Evolutionary conservation across 2,329 filamentous ascomycete genomes (phyloP).

Genomic region (Tolypocladium cylindrosporum): DNA sequence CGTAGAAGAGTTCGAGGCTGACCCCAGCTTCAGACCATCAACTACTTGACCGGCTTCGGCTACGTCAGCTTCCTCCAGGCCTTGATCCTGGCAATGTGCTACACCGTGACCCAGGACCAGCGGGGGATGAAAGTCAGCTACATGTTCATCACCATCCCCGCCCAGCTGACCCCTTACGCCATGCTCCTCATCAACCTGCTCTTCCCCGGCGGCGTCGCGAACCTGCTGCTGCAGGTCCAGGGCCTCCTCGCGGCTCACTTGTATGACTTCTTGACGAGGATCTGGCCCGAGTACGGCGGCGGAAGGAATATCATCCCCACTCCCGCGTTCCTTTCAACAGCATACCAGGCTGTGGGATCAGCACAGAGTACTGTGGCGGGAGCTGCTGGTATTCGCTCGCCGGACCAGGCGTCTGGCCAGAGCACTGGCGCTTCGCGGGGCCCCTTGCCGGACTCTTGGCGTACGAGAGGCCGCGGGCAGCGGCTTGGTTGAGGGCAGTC

Average conservation of each 20-base stretch:
- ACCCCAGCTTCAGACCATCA: slow-evolving; percentile 15
- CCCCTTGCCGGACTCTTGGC: slow-evolving; percentile 54
- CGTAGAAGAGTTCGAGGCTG: slow-evolving; percentile 6
- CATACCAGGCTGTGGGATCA: slow-evolving; percentile 40
- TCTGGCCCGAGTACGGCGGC: slow-evolving; percentile 84
- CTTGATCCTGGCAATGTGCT: slow-evolving; percentile 69
- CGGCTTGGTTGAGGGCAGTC: slow-evolving; percentile 40
- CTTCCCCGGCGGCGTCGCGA: slow-evolving; percentile 42
- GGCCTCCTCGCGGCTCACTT: slow-evolving; percentile 84
- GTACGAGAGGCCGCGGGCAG: slow-evolving; percentile 49
- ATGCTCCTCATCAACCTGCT: slow-evolving; percentile 70
- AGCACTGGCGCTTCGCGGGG: slow-evolving; percentile 33
- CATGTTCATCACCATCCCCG: slow-evolving; percentile 74
- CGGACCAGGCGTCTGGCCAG: slow-evolving; percentile 22
- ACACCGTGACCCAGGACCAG: slow-evolving; percentile 81
- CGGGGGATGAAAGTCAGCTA: slow-evolving; percentile 66
- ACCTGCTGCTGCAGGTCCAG: slow-evolving; percentile 54
- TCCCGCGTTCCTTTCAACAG: slow-evolving; percentile 58
- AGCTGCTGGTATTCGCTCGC: slow-evolving; percentile 32
- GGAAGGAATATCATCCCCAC: slow-evolving; percentile 69
- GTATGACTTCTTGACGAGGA: slow-evolving; percentile 78
- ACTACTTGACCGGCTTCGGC: slow-evolving; percentile 20
- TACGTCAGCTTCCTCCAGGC: slow-evolving; percentile 44
- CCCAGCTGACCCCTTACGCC: slow-evolving; percentile 70
- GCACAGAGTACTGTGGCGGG: slow-evolving; percentile 36